Percentiles rank a stretch among this genome's conserved stretches.
phyloP scores from a whole-genome alignment of 495 filamentous ascomycete species.

The Chaetomium tenue region DNA sequence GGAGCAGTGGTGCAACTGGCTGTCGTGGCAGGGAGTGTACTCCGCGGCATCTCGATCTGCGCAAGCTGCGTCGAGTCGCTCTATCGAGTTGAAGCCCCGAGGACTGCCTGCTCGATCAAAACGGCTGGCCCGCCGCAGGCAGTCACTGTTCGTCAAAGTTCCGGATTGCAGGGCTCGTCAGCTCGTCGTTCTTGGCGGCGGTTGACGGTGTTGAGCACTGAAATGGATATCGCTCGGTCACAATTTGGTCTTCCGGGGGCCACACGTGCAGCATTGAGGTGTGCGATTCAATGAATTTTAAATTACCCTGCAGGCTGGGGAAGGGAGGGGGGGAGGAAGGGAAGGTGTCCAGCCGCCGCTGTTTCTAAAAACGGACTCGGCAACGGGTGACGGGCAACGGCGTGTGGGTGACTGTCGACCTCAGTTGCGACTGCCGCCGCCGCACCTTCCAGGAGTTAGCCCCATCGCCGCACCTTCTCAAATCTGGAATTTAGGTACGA shows the following conservation, averaged over 20 bases:
- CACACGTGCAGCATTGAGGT: constrained; percentile 33
- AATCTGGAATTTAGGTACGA: neutral
- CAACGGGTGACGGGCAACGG: constrained; percentile 6
- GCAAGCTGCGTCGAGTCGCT: neutral
- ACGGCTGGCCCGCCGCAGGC: neutral
- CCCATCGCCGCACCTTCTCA: neutral
- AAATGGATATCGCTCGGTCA: constrained; percentile 32
- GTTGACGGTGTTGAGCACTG: constrained; percentile 13
- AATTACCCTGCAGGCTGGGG: constrained; percentile 31
- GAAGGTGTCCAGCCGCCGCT: neutral
- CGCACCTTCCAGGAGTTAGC: too few species aligned
- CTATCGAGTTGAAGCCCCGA: neutral
- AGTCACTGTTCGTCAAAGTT: neutral
- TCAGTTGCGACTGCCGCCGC: constrained; percentile 7
- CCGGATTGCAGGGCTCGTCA: neutral
- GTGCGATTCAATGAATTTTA: constrained; percentile 35
- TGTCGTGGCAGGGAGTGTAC: constrained; percentile 24
- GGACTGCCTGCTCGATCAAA: neutral
- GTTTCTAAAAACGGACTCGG: constrained; percentile 26
- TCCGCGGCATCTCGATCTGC: constrained; percentile 18
- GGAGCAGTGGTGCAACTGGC: constrained; percentile 17
- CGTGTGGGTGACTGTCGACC: neutral
- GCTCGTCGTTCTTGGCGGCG: neutral
- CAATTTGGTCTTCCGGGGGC: constrained; percentile 27
- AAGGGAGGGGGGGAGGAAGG: constrained; percentile 16